Evolutionary conservation across 495 filamentous ascomycete genomes (phyloP), one percentile per base, ranked within the genome.

Genomic region (Glutinoglossum americanum): DNA sequence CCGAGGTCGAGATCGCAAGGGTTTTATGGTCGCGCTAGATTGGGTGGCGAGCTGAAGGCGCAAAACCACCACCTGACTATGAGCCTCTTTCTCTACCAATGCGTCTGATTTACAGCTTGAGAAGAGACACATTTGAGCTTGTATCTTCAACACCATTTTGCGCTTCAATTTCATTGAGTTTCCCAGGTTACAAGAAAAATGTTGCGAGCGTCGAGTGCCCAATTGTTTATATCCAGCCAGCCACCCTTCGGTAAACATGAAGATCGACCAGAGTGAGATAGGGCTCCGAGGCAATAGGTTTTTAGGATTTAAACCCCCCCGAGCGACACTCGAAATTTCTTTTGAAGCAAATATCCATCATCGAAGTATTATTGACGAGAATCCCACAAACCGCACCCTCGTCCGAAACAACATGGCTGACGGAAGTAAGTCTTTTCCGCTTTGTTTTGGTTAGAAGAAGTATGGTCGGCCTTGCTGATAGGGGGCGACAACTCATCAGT

Each of bases 321-420:
- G n/a, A 49, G 47, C 25, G n/a, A 27, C 47, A n/a, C 47, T 27
- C 47, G 25, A 23, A 25, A 49, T 39, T 39, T 39, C n/a, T n/a
- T 33, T 9, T 33, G 13, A 39, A 39, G 37, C 37, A 49, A 49
- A n/a, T 15, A 49, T 49, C 47, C 47, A 49, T 49, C 30, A 33
- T 33, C 30, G n/a, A 49, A 49, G 19, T n/a, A 23, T 49, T 13
- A 49, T 13, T 49, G 47, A 49, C 8, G n/a, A 49, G n/a, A 6
- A 25, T 15, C 23, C 13, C 21, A 49, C n/a, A n/a, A 5, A 25
- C 19, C 13, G 25, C 19, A 49, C 3, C 6, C 47, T 33, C 54
- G 53, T 62, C 64, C 61, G 23, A 26, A 32, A 47, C 56, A 59
- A 44, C 53, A 82, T 83, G 80, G 73, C 78, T 57, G 80, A 83